Base-by-base conservation (phyloP, 2,329 filamentous ascomycete species). In the Diaporthe australafricana region DNA sequence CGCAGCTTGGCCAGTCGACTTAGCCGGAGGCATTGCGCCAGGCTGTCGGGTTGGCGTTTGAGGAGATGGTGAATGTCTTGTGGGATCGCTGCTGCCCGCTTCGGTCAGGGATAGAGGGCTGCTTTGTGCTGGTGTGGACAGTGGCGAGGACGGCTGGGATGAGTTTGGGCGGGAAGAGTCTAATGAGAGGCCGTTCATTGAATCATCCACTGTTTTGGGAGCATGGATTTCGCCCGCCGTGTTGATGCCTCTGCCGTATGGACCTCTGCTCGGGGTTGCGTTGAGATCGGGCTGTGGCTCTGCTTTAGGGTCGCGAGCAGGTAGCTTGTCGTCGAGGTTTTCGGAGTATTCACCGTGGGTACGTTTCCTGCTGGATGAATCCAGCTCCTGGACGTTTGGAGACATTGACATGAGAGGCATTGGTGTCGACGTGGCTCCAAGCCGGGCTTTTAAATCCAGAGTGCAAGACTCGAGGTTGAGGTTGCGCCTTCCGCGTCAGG, bases 361-460 rank as follows among this genome's bases (percentile, higher is more conserved):
- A 72, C 86, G 80, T 78, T 89, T 88, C 66, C 83, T 81, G 60
- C 80, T 66, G 68, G 79, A 79, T 25, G 78, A 75, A 65, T 87
- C 84, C 30, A 82, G 78, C 76, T 86, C 84, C 77, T 84, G 83
- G 38, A 87, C 81, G 73, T 88, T 88, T 16, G 82, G 79, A 22
- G 86, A 85, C 77, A 87, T 81, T 68, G 83, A 80, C 55, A 83
- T 79, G 32, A 89, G 80, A 77, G 87, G 83, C 87, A 88, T 88
- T 72, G 78, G 74, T 70, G 50, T 66, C 42, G 45, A 38, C n/a
- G 55, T 71, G 70, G 40, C 65, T 62, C 35, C 50, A 8, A 35
- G 50, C 65, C 50, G 14, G 57, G 30, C 3, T n/a, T 65, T 65
- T 65, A 25, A 5, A 32, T 35, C 20, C 16, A 16, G 32, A 53